A percentile compares a stretch with the other conserved stretches of the same genome.
Evolutionary conservation across 768 basidiomycete species (phyloP).

Genomic region (Tubosaeta sp.): DNA sequence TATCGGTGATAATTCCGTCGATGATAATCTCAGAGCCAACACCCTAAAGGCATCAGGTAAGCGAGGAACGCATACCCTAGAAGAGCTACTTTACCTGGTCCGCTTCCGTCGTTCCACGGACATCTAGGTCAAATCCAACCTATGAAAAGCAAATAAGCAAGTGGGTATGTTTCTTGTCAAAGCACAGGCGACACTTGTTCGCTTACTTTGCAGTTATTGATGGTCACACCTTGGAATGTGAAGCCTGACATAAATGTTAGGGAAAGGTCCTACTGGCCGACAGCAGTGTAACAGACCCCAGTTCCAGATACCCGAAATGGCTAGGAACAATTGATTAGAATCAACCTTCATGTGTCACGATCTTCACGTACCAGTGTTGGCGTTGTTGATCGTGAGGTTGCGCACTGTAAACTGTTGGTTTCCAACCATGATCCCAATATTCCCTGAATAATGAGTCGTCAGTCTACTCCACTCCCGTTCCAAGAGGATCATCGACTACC

Average conservation of each 20-base stretch:
- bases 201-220: conserved; percentile 35
- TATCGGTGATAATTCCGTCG: conserved; percentile 41
- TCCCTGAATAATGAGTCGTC: conserved; percentile 19
- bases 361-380: conserved; percentile 30
- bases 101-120: conserved; percentile 32
- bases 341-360: neutral
- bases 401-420: conserved; percentile 78
- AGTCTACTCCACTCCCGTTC: neutral
- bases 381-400: conserved; percentile 52
- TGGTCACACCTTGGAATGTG: conserved; percentile 50
- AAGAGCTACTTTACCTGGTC: conserved; percentile 28
- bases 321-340: conserved; percentile 8
- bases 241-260: conserved; percentile 31
- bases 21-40: conserved; percentile 42
- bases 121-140: conserved; percentile 44
- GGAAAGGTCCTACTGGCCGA: neutral
- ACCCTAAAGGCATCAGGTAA: conserved; percentile 24
- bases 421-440: conserved; percentile 65
- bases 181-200: no score
- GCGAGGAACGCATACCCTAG: neutral
- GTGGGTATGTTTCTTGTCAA: neutral
- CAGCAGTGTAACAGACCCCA: conserved; percentile 32
- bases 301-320: conserved; percentile 34
- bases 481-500: conserved; percentile 10
- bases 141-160: neutral